A percentile compares a stretch with the other conserved stretches of the same genome.
These are phyloP conservation scores for Lichtheimia ornata DNA, from an alignment of 371 early-diverging fungal genomes.

Conservation along the genomic window DNA sequence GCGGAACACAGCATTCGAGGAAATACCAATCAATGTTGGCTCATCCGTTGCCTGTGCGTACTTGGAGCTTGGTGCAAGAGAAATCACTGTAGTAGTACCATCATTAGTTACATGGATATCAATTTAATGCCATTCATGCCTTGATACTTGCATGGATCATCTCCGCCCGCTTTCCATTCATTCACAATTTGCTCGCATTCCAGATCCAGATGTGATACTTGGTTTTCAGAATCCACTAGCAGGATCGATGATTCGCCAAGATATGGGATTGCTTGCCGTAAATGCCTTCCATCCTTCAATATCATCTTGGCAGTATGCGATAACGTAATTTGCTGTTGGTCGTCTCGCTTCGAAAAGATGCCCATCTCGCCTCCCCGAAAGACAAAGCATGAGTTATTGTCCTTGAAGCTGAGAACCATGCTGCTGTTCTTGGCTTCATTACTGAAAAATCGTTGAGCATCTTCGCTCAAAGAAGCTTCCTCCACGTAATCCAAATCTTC, in stretches of 20 bases:
- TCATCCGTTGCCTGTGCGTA: background rate
- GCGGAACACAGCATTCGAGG: background rate
- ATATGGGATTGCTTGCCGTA: background rate
- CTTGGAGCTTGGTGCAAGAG: constrained; percentile 2
- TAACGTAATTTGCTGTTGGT: too few relatives aligned
- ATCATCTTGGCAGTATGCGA: too few relatives aligned
- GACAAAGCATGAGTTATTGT: background rate
- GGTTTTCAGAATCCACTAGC: background rate
- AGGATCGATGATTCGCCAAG: background rate
- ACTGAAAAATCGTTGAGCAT: background rate
- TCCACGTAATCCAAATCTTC: background rate
- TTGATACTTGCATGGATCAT: constrained; percentile 4
- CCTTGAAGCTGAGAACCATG: background rate
- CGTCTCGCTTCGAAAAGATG: background rate
- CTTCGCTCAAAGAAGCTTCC: background rate
- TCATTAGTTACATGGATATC: background rate
- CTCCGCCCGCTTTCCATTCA: background rate
- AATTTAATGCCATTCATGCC: too few relatives aligned
- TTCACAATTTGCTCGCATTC: background rate
- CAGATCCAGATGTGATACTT: background rate
- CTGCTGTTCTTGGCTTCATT: background rate
- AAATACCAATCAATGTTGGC: background rate
- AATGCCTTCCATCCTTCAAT: background rate
- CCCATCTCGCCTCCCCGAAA: background rate
- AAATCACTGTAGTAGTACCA: background rate